Evolutionary conservation across 495 filamentous ascomycete genomes (phyloP), one percentile per base, ranked within the genome.

Genomic region (Aspergillus bridgeri): DNA sequence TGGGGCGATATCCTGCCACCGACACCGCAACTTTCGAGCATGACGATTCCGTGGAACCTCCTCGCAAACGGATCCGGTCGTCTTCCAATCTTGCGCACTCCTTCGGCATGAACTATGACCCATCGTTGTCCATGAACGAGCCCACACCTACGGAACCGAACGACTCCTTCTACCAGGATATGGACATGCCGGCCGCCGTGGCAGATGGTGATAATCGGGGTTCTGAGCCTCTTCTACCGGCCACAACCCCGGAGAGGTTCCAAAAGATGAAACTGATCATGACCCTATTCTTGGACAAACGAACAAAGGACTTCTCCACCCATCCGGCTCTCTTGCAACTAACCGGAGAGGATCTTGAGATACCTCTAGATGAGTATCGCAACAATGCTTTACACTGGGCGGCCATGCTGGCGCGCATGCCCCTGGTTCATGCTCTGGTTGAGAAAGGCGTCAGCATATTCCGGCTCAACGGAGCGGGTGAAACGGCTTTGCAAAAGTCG

Each of bases 351-450:
- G 92, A 97, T 54, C 82, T 98, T 25, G 94, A 98, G 65, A 83
- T 90, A 25, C 93, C 95, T 8, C 86, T 98, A 54, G 94, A 98
- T 65, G 76, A 84, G 5, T 89, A 89, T 53, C 85, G 86, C 21
- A 92, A 96, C 68, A 96, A 89, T 54, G 90, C 94, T 21, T 78
- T 98, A 27, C 93, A 96, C 65, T 98, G 94, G 94, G 94, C 93
- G n/a, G 91, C 94, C 9, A 96, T 93, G 42, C 80, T 98, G 48
- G 90, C 89, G n/a, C 87, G 90, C 20, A 83, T 93, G 66, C 81
- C 88, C 9, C 78, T 97, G 6, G 71, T 96, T 42, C 81, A 89
- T 53, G 85, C 90, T 2, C 79, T 98, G 0, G 88, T 98, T 59
- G 77, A 83, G 6, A 86, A 85, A 46, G 94, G 94, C 4, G 91